phyloP scores from a whole-genome alignment of 768 basidiomycete genomes.

The Tulasnella sp. region DNA sequence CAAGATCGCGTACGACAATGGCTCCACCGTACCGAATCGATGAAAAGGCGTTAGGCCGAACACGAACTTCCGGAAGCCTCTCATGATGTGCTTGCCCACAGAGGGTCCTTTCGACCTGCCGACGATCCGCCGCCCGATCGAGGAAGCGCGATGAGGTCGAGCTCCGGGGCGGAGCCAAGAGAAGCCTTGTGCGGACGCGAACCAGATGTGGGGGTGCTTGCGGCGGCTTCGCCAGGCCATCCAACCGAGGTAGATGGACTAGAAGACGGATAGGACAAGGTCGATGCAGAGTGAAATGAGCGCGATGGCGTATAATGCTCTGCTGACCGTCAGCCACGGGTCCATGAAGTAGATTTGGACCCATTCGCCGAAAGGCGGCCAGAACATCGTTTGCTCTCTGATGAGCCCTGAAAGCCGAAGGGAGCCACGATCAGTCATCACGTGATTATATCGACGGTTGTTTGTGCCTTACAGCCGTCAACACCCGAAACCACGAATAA shows the following conservation, averaged over 20 bases:
- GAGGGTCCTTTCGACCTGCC: not conserved
- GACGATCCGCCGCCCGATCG: no score
- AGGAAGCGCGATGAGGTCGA: no score
- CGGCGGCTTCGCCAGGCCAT: not conserved
- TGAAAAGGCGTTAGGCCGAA: not conserved
- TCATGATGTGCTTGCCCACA: not conserved
- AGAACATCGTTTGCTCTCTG: not conserved
- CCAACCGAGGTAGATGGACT: not conserved
- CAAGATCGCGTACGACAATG: not conserved
- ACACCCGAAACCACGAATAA: not conserved
- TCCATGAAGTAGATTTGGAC: not conserved
- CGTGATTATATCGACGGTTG: not conserved
- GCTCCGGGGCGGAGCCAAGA: not conserved
- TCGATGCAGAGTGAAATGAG: not conserved
- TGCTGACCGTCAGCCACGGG: not conserved
- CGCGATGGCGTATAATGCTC: not conserved
- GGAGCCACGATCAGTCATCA: not conserved
- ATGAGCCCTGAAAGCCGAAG: not conserved
- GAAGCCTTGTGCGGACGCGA: not conserved
- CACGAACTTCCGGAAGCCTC: not conserved
- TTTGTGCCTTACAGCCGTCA: not conserved
- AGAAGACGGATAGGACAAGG: not conserved
- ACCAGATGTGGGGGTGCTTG: not conserved
- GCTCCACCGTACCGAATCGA: not conserved
- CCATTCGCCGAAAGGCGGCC: not conserved